Evolutionary conservation across 176 grass and related monocot species (phyloP).

Genomic region (Tillandsia leiboldiana): DNA sequence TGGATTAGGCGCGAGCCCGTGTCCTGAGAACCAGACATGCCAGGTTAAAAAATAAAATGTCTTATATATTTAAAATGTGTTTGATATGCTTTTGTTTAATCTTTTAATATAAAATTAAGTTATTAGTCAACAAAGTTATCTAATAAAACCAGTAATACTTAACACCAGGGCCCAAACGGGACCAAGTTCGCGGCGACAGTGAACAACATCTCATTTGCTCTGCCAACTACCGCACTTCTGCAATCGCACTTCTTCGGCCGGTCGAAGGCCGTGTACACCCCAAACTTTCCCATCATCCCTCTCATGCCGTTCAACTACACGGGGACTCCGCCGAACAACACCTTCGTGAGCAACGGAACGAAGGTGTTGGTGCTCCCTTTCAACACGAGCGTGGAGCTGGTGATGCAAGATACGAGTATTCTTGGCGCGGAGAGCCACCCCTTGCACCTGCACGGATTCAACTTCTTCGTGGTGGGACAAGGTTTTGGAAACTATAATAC

Average conservation of each 20-base stretch:
- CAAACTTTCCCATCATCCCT: constrained; percentile 49
- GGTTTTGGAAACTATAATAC: constrained; percentile 15
- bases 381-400: constrained; percentile 58
- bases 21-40: constrained; percentile 49
- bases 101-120: too few species aligned
- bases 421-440: constrained; percentile 4
- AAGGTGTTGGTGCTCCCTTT: constrained; percentile 40
- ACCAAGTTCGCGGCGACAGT: constrained; percentile 50
- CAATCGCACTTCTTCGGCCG: constrained; percentile 64
- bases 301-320: constrained; percentile 61
- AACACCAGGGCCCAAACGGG: constrained; percentile 42
- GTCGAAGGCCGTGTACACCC: constrained; percentile 36
- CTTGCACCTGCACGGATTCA: constrained; percentile 13
- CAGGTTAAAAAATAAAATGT: constrained; percentile 8
- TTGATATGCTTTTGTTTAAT: too few species aligned
- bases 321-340: constrained; percentile 49
- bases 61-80: too few species aligned
- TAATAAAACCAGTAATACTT: too few species aligned
- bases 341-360: constrained; percentile 44
- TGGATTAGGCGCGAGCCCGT: constrained; percentile 47
- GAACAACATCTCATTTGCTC: constrained; percentile 62
- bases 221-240: constrained; percentile 54
- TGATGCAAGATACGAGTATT: constrained; percentile 21
- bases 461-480: constrained; percentile 16
- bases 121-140: too few species aligned